Base-by-base conservation (phyloP, 1,284 basidiomycete species). In the Naganishia sp. region DNA sequence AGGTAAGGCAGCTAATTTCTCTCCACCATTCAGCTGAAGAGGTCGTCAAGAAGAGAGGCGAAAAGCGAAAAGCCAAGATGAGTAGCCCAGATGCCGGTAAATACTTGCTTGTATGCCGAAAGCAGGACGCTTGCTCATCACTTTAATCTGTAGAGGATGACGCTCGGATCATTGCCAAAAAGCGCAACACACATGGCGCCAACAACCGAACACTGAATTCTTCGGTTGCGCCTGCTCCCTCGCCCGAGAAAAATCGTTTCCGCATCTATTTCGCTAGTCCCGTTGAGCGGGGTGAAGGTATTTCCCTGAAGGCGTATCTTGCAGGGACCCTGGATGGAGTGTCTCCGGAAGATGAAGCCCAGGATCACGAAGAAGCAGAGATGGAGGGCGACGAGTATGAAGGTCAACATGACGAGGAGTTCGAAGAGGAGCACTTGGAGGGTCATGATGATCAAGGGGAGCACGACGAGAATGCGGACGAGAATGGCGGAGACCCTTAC, bases 281-380 rank as follows among this genome's bases (percentile, higher is more conserved):
- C 23, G 77, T 79, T 21, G 79, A 80, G 31, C 18, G 42, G 33
- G 66, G 59, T 39, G 66, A 67, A 50, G 66, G 66, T 10, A 61
- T 55, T 16, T 63, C 59, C n/a, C 48, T 64, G 28, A 50, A 57
- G 23, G 66, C 53, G 18, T 56, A 52, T 50, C 39, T 55, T 28
- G 67, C 64, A 33, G 69, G 50, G 21, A 67, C 66, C 6, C 36
- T 39, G 13, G 36, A 39, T 7, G 36, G 9, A 13, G 54, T 57
- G 10, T 63, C 61, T 53, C 55, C 57, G 69, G 63, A 75, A 71
- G 65, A 72, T 68, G 54, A 69, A 33, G 49, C 45, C 10, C 56
- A 67, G 49, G 36, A 54, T 18, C 88, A 90, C 78, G 86, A 83
- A 73, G 87, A 88, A 79, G 36, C 36, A 39, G 36, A 39, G 36